Percentiles rank a stretch among this genome's conserved stretches.
Evolutionary conservation across 371 early-diverging fungal genomes (phyloP).

Genomic region (Rhizopus sp.): DNA sequence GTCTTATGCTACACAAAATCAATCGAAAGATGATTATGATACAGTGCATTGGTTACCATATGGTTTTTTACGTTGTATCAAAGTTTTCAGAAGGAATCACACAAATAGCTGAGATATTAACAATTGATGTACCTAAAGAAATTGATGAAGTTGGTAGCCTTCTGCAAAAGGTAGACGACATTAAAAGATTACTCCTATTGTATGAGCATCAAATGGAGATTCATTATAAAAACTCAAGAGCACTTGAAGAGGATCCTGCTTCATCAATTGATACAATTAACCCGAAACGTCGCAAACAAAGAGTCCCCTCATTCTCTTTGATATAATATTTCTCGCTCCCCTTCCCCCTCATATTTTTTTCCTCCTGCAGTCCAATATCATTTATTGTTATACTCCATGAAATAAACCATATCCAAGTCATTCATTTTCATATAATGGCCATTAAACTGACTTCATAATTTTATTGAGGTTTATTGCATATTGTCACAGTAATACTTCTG

Average conservation of each 20-base stretch:
- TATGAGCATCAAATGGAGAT: slow-evolving; percentile 17
- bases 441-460: slow-evolving; percentile 23
- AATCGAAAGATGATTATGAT: slow-evolving; percentile 4
- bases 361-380: slow-evolving; percentile 13
- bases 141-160: slow-evolving; percentile 2
- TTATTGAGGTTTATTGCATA: slow-evolving; percentile 20
- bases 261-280: slow-evolving; percentile 10
- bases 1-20: slow-evolving; percentile 4
- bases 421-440: slow-evolving; percentile 20
- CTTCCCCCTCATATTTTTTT: slow-evolving; percentile 6
- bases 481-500: slow-evolving; percentile 17
- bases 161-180: slow-evolving; percentile 8
- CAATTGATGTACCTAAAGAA: slow-evolving; percentile 4
- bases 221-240: slow-evolving; percentile 9
- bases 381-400: slow-evolving; percentile 10
- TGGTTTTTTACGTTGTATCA: slow-evolving; percentile 2
- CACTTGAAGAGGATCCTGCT: slow-evolving; percentile 9
- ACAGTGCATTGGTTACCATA: slow-evolving; percentile 4
- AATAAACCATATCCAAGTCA: slow-evolving; percentile 19
- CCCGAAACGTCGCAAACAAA: slow-evolving; percentile 19
- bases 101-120: not conserved
- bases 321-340: slow-evolving; percentile 11
- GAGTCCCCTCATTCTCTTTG: slow-evolving; percentile 17
- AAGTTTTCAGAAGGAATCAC: slow-evolving; percentile 1
- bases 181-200: slow-evolving; percentile 4